Base-by-base conservation (phyloP, 495 filamentous ascomycete species). In the Lasiosphaeria hispida region DNA sequence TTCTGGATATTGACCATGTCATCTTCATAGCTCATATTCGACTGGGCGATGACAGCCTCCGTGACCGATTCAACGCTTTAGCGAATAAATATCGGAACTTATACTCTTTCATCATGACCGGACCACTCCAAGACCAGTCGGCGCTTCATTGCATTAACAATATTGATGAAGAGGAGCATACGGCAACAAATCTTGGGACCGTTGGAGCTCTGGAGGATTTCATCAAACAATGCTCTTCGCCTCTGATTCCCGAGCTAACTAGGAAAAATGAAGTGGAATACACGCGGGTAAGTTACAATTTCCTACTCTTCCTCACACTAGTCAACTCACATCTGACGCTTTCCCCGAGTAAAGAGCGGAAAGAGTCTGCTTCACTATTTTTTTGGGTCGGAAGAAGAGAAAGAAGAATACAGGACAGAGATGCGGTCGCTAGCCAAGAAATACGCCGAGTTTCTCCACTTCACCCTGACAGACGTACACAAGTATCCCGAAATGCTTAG, bases 401-500 rank as follows among this genome's bases (percentile, higher is more conserved):
- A 39, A 10, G 61, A 54, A 5, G 17, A 19, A 4, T 59, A 65
- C n/a, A 19, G 41, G 23, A 9, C 40, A 13, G 57, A 64, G n/a
- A 63, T 79, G 50, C 63, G 63, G 8, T 68, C 72, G 2, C 53
- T 78, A 0, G 76, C 76, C 4, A 75, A 75, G 63, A 76, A 75
- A 62, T 78, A 77, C 61, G 62, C 66, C 41, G 70, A 80, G 9
- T 78, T 71, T 45, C 63, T 79, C 10, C 60, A 34, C 40, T 76
- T 80, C 54, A 72, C 72, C n/a, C 70, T 72, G n/a, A 71, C 76
- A 1, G 76, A 80, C 51, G 69, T 72, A 2, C 48, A 64, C 7
- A 76, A 80, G 50, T 79, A 80, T 61, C 64, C 61, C 5, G 71
- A 77, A 17, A 77, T 80, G 63, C 63, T 70, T 0, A 57, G 55